phyloP scores from a whole-genome alignment of 176 grass and related monocot genomes.

The Cenchrus americanus region DNA sequence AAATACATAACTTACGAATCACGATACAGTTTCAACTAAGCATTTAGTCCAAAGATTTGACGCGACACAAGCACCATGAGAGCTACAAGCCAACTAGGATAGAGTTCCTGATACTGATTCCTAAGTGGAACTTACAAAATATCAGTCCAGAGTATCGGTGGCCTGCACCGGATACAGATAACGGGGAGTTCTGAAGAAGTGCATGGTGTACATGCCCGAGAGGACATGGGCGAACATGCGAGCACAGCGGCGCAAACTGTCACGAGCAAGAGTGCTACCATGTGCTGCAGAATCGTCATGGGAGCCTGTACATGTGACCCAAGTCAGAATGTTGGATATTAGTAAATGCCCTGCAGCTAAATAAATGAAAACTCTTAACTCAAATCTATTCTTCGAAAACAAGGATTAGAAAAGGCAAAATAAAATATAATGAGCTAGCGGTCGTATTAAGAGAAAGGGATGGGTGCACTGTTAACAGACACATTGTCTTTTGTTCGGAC shows the following conservation, averaged over 20 bases:
- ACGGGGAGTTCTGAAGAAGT: conserved; percentile 38
- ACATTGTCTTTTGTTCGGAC: background rate
- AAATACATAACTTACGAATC: conserved; percentile 40
- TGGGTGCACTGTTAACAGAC: background rate
- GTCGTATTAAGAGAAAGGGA: background rate
- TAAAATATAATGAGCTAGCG: background rate
- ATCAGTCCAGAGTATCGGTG: conserved; percentile 40
- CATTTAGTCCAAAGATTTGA: conserved; percentile 35
- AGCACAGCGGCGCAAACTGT: conserved; percentile 14
- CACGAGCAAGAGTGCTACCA: conserved; percentile 25
- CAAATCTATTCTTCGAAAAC: background rate
- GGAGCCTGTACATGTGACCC: conserved; percentile 35
- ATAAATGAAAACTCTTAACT: background rate
- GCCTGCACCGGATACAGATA: conserved; percentile 43
- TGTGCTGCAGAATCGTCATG: conserved; percentile 29
- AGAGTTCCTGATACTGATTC: conserved; percentile 61
- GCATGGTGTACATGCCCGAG: conserved; percentile 32
- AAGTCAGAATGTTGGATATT: conserved; percentile 13
- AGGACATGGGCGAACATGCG: conserved; percentile 9
- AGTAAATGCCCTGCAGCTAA: background rate
- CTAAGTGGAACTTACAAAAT: conserved; percentile 59
- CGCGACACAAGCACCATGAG: background rate
- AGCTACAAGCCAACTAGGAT: conserved; percentile 47
- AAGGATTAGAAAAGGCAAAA: background rate
- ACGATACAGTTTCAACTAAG: conserved; percentile 27